A percentile compares a stretch with the other conserved stretches of the same genome.
These are phyloP conservation scores for Lactarius evosmus DNA, from an alignment of 768 basidiomycete genomes.

Conservation along the genomic window DNA sequence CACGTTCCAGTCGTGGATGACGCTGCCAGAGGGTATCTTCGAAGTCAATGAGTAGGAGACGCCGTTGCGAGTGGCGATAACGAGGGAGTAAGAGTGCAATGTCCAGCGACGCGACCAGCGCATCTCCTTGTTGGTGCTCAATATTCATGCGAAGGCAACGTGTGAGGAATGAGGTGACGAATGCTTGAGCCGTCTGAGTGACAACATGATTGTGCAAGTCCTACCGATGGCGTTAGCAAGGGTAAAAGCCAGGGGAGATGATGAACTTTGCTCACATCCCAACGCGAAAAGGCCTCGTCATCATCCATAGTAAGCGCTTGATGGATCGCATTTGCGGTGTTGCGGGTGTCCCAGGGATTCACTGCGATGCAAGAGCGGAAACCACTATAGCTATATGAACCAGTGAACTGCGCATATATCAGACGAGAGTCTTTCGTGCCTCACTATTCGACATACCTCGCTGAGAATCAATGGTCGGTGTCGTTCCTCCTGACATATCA, in stretches of 20 bases:
- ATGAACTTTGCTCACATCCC: constrained; percentile 51
- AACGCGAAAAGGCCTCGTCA: constrained; percentile 67
- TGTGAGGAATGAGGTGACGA: constrained; percentile 74
- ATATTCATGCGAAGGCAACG: constrained; percentile 69
- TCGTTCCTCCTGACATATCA: constrained; percentile 75
- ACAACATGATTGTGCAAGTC: constrained; percentile 84
- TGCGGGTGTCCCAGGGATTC: constrained; percentile 82
- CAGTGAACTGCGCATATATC: constrained; percentile 61
- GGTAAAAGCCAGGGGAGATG: not conserved
- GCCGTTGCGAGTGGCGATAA: constrained; percentile 60
- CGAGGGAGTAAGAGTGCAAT: constrained; percentile 55
- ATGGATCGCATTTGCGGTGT: constrained; percentile 78
- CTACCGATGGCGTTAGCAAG: constrained; percentile 26
- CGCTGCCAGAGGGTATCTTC: constrained; percentile 78
- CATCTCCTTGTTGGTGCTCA: constrained; percentile 52
- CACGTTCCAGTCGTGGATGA: constrained; percentile 41
- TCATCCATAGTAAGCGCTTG: constrained; percentile 75
- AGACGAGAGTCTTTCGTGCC: not conserved
- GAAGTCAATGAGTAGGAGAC: constrained; percentile 71
- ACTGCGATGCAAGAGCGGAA: constrained; percentile 84
- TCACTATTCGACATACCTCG: constrained; percentile 48
- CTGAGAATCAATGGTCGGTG: constrained; percentile 73
- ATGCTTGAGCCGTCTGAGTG: constrained; percentile 83
- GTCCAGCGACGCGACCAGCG: constrained; percentile 43
- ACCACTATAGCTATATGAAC: constrained; percentile 81